Base-by-base conservation (phyloP, 2,329 filamentous ascomycete species). In the Clonostachys solani region DNA sequence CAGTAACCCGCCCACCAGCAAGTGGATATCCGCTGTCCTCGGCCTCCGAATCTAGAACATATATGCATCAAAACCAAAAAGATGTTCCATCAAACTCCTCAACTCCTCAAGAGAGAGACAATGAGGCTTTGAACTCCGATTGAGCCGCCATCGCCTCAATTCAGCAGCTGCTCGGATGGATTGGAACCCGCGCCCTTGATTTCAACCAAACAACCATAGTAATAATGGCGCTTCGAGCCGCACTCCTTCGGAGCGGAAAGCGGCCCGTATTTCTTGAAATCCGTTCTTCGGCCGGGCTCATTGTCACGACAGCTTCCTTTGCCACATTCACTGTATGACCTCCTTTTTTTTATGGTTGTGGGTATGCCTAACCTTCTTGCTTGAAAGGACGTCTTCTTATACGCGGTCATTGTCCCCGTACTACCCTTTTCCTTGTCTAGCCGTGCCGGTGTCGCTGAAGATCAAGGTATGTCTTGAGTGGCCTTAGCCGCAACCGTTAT, bases 371-470 rank as follows among this genome's bases (percentile, higher is more conserved):
- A 38, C 36, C 15, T n/a, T n/a, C n/a, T n/a, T 3, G 16, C 16
- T n/a, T 18, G 5, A 18, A 43, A 66, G 63, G 63, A 66, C 40
- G 59, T 66, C 43, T 66, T 66, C 40, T 48, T 65, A 8, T 66
- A 65, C 40, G 60, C 57, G 19, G 63, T 66, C 42, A 57, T 66
- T 43, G 61, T 65, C 10, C 63, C 63, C 3, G 53, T 66, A 12
- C 48, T 65, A 42, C 63, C 63, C 13, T 65, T 62, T 47, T 57
- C 59, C 10, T 54, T 66, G 10, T 42, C 54, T 12, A 48, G 49
- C n/a, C 55, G 59, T 15, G 51, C 59, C 44, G 60, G 57, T 12
- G 51, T 66, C 12, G 38, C 46, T 5, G 36, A 49, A 42, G 48
- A 56, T 13, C 52, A 53, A 48, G 52, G 56, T 57, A 47, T 40